Evolutionary conservation across 805 yeast genomes (phyloP).

Genomic region (Hanseniaspora vineae): DNA sequence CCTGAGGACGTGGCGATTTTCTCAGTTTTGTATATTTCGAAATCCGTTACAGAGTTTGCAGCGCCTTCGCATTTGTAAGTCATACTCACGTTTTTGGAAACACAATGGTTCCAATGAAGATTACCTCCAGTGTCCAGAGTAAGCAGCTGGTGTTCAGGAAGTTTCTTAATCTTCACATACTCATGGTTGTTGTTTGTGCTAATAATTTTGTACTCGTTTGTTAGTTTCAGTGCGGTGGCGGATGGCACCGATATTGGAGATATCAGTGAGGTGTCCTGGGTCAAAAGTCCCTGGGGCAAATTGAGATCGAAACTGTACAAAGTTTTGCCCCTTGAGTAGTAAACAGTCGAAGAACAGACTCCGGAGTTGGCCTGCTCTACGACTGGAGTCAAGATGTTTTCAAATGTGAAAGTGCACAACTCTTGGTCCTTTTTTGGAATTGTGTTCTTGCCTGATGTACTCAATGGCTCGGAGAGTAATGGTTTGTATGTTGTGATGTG

Average conservation of each 20-base stretch:
- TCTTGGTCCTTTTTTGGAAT: slow-evolving; percentile 10
- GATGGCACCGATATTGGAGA: background rate
- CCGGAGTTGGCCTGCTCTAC: slow-evolving; percentile 14
- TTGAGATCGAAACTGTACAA: slow-evolving; percentile 19
- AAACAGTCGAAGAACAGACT: slow-evolving; percentile 15
- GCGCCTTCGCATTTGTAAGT: background rate
- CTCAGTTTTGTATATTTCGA: background rate
- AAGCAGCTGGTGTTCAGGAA: background rate
- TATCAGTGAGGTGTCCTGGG: slow-evolving; percentile 6
- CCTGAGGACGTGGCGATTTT: background rate
- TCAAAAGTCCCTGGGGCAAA: slow-evolving; percentile 18
- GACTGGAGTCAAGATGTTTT: slow-evolving; percentile 13
- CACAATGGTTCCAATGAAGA: slow-evolving; percentile 15
- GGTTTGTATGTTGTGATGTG: slow-evolving; percentile 26
- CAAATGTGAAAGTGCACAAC: slow-evolving; percentile 9
- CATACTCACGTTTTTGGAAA: background rate
- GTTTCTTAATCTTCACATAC: background rate
- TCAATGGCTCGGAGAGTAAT: slow-evolving; percentile 19
- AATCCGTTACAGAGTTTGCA: background rate
- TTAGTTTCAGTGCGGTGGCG: background rate
- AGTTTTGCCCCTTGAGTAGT: slow-evolving; percentile 21
- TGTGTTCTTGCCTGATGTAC: background rate
- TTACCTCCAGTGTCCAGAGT: slow-evolving; percentile 21
- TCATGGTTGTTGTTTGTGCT: slow-evolving; percentile 16
- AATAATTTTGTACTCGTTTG: background rate